Evolutionary conservation across 1,139 yeast species (phyloP), one percentile per base, ranked within the genome.

Genomic region (Groenewaldozyma sp.): DNA sequence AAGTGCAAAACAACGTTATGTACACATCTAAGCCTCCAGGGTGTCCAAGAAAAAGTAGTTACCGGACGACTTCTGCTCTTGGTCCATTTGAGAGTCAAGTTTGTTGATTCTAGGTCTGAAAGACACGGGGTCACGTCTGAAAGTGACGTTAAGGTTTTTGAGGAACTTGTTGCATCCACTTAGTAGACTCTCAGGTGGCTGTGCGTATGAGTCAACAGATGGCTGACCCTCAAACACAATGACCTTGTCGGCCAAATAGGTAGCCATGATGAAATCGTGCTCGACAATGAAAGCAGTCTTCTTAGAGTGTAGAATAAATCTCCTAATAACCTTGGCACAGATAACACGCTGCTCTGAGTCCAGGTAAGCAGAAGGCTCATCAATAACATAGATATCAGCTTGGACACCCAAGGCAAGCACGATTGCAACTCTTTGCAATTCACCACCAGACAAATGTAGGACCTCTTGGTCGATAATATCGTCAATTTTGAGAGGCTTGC

Each of bases 251-350:
- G 99, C 98, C 71, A 91, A 75, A 64, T 91, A 91, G 21, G 98
- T 91, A 49, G 98, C 97, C 98, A 91, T 91, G 69, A 91, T 91
- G 75, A 91, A 91, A 78, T 91, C 99, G 79, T 91, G 99, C 80
- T 91, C 99, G 46, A 91, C 99, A 56, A 91, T 73, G 62, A 91
- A 91, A 7, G 98, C 98, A 36, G 98, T 87, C 74, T 88, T 91
- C 72, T 91, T 88, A 53, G 96, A 78, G 63, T 91, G 98, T 62
- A 91, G 71, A 58, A 93, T 84, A 61, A 86, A 91, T 66, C 95
- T 82, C 75, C 96, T 83, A 59, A 91, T 93, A 52, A 91, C 98
- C 72, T 91, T 91, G 44, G 98, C 83, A 72, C 98, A 93, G 54
- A 91, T 82, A 60, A 91, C 86, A 86, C 99, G 96, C 68, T 91